phyloP scores from a whole-genome alignment of 352 stramenopile species.

The Pythium dissimile region DNA sequence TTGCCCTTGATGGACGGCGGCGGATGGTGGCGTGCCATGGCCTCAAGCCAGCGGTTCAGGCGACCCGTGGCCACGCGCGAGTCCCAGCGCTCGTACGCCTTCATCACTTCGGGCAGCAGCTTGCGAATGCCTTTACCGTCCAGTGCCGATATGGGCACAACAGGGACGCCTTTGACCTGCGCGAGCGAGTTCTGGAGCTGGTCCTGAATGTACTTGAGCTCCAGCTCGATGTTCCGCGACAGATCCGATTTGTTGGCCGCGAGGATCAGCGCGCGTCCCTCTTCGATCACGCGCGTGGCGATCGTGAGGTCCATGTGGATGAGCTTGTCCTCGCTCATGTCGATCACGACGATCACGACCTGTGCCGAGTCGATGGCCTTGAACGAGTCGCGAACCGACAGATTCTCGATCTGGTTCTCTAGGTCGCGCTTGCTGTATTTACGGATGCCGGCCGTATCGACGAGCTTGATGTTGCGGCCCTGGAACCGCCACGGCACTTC shows the following conservation, averaged over 20 bases:
- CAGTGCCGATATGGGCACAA: constrained; percentile 77
- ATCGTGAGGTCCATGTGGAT: constrained; percentile 88
- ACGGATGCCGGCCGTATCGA: constrained; percentile 80
- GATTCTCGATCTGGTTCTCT: constrained; percentile 80
- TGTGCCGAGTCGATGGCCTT: constrained; percentile 77
- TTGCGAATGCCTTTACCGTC: constrained; percentile 76
- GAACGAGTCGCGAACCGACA: constrained; percentile 80
- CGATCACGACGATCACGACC: constrained; percentile 77
- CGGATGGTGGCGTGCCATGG: constrained; percentile 80
- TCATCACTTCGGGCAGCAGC: constrained; percentile 76
- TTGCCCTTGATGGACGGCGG: constrained; percentile 81
- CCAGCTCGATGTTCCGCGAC: constrained; percentile 40
- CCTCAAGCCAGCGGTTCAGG: constrained; percentile 81
- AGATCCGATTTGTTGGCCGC: constrained; percentile 81
- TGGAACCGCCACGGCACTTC: constrained; percentile 80
- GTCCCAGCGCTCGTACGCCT: constrained; percentile 80
- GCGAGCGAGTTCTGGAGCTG: constrained; percentile 69
- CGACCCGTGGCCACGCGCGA: constrained; percentile 70
- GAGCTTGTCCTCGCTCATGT: constrained; percentile 79
- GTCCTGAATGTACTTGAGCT: constrained; percentile 65
- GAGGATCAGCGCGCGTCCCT: constrained; percentile 70
- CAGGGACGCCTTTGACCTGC: constrained; percentile 70
- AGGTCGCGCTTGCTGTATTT: constrained; percentile 84
- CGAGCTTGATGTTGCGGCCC: constrained; percentile 67
- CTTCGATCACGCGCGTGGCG: constrained; percentile 74